Percentiles rank a stretch among this genome's conserved stretches.
These are phyloP conservation scores for Kondoa malvinella DNA, from an alignment of 768 basidiomycete species.

Conservation along the genomic window DNA sequence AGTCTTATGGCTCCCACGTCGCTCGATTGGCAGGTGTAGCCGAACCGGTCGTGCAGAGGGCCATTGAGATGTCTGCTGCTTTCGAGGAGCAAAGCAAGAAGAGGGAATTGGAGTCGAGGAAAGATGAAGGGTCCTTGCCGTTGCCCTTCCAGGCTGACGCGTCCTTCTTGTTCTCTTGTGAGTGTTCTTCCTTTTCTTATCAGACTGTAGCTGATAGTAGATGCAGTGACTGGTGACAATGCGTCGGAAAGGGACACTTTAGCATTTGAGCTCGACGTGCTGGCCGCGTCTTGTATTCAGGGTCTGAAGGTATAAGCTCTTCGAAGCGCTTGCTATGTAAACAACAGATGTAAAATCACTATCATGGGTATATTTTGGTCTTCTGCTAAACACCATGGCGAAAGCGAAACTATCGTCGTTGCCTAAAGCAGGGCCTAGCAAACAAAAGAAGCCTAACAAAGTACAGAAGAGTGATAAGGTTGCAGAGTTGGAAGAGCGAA, in stretches of 20 bases:
- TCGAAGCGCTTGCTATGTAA: too few relatives aligned
- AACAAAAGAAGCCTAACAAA: neutral
- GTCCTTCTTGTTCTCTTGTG: slow-evolving; percentile 34
- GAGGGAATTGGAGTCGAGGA: slow-evolving; percentile 39
- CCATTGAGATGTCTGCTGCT: slow-evolving; percentile 67
- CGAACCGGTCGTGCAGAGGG: slow-evolving; percentile 63
- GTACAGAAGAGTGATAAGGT: neutral
- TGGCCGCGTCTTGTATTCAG: neutral
- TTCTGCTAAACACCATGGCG: too few relatives aligned
- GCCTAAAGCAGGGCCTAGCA: neutral
- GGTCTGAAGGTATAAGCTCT: neutral
- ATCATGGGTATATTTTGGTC: too few relatives aligned
- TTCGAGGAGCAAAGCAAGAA: slow-evolving; percentile 63
- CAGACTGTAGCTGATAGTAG: neutral
- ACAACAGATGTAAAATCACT: too few relatives aligned
- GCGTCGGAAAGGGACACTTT: neutral
- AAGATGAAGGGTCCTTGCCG: slow-evolving; percentile 45
- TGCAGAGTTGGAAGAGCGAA: neutral
- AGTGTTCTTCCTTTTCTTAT: neutral
- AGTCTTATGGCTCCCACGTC: slow-evolving; percentile 85
- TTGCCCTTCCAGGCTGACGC: slow-evolving; percentile 80
- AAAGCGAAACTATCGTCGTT: neutral
- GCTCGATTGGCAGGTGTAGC: slow-evolving; percentile 53
- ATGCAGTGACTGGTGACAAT: neutral
- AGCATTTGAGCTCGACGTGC: neutral